A percentile compares a stretch with the other conserved stretches of the same genome.
Evolutionary conservation across 2,329 filamentous ascomycete species (phyloP).

Genomic region (Monilinia aucupariae): DNA sequence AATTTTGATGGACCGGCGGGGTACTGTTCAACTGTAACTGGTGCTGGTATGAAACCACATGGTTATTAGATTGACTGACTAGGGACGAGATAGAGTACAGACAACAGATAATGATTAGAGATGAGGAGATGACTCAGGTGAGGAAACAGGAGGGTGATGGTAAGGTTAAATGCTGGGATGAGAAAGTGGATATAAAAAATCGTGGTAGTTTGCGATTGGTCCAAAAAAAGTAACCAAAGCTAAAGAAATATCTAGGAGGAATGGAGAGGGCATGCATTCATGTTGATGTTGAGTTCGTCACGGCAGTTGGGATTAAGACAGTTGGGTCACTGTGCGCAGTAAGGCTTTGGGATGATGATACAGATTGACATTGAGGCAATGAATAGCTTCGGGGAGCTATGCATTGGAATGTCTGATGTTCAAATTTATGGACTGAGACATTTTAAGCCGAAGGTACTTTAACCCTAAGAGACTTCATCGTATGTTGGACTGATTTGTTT

Average conservation of each 20-base stretch:
- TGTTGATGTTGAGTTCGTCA: neutral
- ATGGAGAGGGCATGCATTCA: neutral
- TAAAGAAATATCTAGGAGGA: neutral
- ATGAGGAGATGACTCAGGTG: neutral
- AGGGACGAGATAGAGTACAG: neutral
- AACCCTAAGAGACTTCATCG: neutral
- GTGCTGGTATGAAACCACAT: neutral
- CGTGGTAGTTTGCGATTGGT: constrained; percentile 2
- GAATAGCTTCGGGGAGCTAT: neutral
- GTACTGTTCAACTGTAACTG: neutral
- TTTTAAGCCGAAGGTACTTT: too few relatives aligned
- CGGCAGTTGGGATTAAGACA: neutral
- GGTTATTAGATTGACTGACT: neutral
- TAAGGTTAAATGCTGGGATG: neutral
- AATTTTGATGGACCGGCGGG: neutral
- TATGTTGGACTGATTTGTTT: neutral
- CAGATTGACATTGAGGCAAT: neutral
- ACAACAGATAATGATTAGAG: neutral
- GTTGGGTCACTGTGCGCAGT: neutral
- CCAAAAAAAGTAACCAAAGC: neutral
- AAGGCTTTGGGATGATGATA: neutral
- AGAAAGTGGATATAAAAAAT: neutral
- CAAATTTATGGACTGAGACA: neutral
- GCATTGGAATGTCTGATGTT: neutral
- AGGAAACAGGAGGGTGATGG: neutral